phyloP scores from a whole-genome alignment of 208 protist genomes.

The Wallacemonas sp. region DNA sequence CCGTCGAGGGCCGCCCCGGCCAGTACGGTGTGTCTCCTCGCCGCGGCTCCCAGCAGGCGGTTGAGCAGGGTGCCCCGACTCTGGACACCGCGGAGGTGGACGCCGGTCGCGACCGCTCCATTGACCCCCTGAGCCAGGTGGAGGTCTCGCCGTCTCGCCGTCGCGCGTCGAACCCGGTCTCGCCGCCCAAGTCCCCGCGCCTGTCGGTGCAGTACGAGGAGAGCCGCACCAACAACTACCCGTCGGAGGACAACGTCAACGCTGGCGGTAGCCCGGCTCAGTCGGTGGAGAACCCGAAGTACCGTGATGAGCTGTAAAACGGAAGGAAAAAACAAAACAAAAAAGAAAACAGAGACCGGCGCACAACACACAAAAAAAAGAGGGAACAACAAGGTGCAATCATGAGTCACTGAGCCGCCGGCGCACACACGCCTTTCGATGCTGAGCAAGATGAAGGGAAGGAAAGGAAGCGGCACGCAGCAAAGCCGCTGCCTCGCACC shows the following conservation, averaged over 20 bases:
- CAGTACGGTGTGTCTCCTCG: conserved; percentile 12
- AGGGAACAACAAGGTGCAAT: no score
- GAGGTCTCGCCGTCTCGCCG: conserved; percentile 15
- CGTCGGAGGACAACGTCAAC: not conserved
- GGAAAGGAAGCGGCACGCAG: no score
- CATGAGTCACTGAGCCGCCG: no score
- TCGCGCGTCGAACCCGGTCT: not conserved
- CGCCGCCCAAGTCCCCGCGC: conserved; percentile 5
- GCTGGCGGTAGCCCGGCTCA: not conserved
- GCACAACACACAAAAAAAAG: no score
- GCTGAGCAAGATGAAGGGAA: no score
- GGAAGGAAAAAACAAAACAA: conserved; percentile 8
- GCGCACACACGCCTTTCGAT: no score
- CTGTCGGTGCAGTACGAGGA: conserved; percentile 12
- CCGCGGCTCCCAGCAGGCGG: conserved; percentile 6
- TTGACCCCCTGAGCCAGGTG: conserved; percentile 13
- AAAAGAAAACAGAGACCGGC: not conserved
- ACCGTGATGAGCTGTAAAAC: conserved; percentile 25
- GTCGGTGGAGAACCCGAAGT: not conserved
- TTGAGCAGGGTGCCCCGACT: conserved; percentile 4
- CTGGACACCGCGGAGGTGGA: not conserved
- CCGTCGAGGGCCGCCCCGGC: conserved; percentile 15
- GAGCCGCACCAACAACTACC: not conserved
- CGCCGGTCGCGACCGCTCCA: conserved; percentile 1
- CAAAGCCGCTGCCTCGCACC: no score